These are phyloP conservation scores for Apiospora kogelbergensis DNA, from an alignment of 2,329 filamentous ascomycete species.

Conservation along the genomic window DNA sequence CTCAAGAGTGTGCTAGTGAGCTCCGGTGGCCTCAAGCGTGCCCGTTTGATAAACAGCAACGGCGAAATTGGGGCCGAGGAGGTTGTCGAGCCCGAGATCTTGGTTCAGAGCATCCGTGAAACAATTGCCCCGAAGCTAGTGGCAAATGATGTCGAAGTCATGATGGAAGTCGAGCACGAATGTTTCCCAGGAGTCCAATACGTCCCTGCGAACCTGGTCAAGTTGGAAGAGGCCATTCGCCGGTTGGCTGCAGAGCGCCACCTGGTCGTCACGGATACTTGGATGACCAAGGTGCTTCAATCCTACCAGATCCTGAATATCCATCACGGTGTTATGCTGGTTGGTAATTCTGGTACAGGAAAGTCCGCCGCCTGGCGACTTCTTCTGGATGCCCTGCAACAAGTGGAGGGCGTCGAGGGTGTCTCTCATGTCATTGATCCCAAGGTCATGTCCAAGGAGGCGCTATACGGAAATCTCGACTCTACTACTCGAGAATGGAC, in stretches of 20 bases:
- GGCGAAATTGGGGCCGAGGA: conserved; percentile 64
- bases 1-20: conserved; percentile 98
- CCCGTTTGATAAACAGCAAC: conserved; percentile 62
- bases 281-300: conserved; percentile 97
- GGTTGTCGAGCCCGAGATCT: conserved; percentile 90
- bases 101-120: conserved; percentile 96
- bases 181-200: conserved; percentile 95
- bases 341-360: conserved; percentile 94
- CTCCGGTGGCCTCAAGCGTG: conserved; percentile 92
- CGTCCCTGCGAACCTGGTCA: conserved; percentile 80
- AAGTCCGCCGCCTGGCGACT: conserved; percentile 96
- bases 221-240: conserved; percentile 78
- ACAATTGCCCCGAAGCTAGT: conserved; percentile 98
- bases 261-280: conserved; percentile 86
- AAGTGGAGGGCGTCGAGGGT: conserved; percentile 87
- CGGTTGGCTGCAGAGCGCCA: conserved; percentile 82
- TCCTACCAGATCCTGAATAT: conserved; percentile 97
- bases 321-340: conserved; percentile 99
- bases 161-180: conserved; percentile 77
- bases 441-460: conserved; percentile 99
- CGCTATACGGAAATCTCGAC: conserved; percentile 91
- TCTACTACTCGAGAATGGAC: conserved; percentile 98
- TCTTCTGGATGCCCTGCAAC: conserved; percentile 85
- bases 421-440: conserved; percentile 98
- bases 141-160: conserved; percentile 83